phyloP scores from a whole-genome alignment of 768 basidiomycete genomes.

The Hemileccinum impolitum region DNA sequence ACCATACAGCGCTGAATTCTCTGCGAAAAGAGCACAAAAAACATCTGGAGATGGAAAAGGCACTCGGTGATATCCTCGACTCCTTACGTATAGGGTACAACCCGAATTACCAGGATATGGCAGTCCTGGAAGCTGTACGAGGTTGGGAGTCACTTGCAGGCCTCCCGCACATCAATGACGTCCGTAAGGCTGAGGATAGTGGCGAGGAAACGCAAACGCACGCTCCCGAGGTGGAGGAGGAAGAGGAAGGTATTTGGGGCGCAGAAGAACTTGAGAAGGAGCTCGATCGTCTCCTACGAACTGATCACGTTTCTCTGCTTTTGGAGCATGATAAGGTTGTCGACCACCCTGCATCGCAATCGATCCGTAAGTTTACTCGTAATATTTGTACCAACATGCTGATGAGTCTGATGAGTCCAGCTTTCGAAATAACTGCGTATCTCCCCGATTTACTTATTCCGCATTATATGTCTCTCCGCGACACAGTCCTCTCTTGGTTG shows the following conservation, averaged over 20 bases:
- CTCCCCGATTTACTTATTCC: conserved; percentile 80
- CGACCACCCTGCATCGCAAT: conserved; percentile 43
- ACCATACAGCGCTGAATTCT: conserved; percentile 72
- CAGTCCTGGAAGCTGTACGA: conserved; percentile 92
- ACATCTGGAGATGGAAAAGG: conserved; percentile 69
- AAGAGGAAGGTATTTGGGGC: conserved; percentile 59
- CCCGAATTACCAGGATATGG: conserved; percentile 99
- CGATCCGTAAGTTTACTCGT: conserved; percentile 50
- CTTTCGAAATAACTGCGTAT: conserved; percentile 77
- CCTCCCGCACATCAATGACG: conserved; percentile 69
- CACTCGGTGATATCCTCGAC: conserved; percentile 80
- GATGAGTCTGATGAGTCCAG: conserved; percentile 37
- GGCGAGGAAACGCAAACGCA: conserved; percentile 30
- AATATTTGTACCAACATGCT: background rate
- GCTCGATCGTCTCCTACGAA: conserved; percentile 52
- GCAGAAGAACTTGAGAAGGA: conserved; percentile 55
- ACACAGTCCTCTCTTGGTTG: conserved; percentile 59
- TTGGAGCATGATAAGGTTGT: conserved; percentile 75
- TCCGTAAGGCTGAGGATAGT: conserved; percentile 46
- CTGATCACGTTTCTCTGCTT: conserved; percentile 73
- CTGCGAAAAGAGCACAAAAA: conserved; percentile 70
- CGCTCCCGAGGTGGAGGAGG: conserved; percentile 31
- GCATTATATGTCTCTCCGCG: conserved; percentile 65
- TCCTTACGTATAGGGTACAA: conserved; percentile 85
- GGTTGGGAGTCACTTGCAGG: conserved; percentile 82